Conservation (phyloP, 768 basidiomycete species). For the Mycena crocata region DNA sequence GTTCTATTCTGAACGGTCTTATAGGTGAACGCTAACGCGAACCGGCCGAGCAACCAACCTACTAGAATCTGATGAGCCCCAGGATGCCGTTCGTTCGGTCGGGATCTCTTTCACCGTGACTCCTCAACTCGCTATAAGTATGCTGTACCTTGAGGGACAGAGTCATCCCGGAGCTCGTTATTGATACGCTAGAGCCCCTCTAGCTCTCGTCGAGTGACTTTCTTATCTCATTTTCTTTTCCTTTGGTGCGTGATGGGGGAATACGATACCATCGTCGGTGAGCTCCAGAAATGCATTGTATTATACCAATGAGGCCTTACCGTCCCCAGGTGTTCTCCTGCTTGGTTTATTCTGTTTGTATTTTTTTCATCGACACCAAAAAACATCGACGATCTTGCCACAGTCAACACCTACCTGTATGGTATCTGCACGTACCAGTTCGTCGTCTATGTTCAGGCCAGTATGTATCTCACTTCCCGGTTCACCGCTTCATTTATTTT, state of each 20-base stretch:
- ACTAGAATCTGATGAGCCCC: no score
- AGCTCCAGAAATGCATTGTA: no score
- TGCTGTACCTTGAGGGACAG: no score
- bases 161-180: no score
- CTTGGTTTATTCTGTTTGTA: background rate
- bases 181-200: background rate
- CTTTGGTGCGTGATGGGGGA: slow-evolving; percentile 14
- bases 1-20: no score
- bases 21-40: slow-evolving; percentile 15
- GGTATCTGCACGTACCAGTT: slow-evolving; percentile 51
- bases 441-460: slow-evolving; percentile 35
- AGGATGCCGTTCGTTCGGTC: slow-evolving; percentile 9
- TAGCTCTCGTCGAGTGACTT: background rate
- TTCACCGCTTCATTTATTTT: background rate
- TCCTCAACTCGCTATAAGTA: slow-evolving; percentile 18
- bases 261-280: slow-evolving; percentile 26
- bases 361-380: background rate
- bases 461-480: background rate
- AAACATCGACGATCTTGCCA: background rate
- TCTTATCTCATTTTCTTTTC: background rate
- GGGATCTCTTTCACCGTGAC: background rate
- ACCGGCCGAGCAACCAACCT: slow-evolving; percentile 9
- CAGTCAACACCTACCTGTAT: slow-evolving; percentile 41
- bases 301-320: no score
- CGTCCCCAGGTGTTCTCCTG: no score